Conservation (phyloP, 805 yeast genomes). For the Starmerella stigmatis region DNA sequence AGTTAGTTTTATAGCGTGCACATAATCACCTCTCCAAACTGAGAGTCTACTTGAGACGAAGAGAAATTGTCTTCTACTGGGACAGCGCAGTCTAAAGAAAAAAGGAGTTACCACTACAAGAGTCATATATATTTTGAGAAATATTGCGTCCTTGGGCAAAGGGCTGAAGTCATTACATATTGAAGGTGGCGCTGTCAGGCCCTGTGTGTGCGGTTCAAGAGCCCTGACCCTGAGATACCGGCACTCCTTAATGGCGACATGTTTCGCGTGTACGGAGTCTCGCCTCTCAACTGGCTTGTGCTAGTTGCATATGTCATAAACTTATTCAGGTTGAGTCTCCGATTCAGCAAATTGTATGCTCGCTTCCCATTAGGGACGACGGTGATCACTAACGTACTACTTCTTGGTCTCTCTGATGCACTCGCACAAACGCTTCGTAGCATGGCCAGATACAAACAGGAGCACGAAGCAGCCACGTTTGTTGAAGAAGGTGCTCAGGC, state of each 20-base stretch:
- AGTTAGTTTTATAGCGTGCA: too few species aligned
- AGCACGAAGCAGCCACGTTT: background rate
- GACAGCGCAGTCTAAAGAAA: too few species aligned
- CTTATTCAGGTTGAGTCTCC: constrained; percentile 29
- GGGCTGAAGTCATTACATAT: too few species aligned
- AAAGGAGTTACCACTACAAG: too few species aligned
- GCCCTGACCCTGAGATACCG: constrained; percentile 4
- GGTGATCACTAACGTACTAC: constrained; percentile 63
- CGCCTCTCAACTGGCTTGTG: constrained; percentile 32
- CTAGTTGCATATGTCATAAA: constrained; percentile 25
- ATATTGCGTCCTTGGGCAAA: too few species aligned
- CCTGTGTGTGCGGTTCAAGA: too few species aligned
- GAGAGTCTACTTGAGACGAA: too few species aligned
- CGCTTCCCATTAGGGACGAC: constrained; percentile 64
- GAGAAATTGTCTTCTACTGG: too few species aligned
- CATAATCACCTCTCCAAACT: too few species aligned
- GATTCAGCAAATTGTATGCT: constrained; percentile 38
- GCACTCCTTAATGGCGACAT: background rate
- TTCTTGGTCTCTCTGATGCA: constrained; percentile 85
- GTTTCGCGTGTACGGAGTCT: constrained; percentile 25
- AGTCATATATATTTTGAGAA: background rate
- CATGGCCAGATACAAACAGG: constrained; percentile 24
- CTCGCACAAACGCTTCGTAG: constrained; percentile 66
- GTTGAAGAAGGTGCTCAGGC: constrained; percentile 8
- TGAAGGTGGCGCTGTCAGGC: too few species aligned